These are phyloP conservation scores for Byssothecium circinans DNA, from an alignment of 2,329 filamentous ascomycete species.

Conservation along the genomic window DNA sequence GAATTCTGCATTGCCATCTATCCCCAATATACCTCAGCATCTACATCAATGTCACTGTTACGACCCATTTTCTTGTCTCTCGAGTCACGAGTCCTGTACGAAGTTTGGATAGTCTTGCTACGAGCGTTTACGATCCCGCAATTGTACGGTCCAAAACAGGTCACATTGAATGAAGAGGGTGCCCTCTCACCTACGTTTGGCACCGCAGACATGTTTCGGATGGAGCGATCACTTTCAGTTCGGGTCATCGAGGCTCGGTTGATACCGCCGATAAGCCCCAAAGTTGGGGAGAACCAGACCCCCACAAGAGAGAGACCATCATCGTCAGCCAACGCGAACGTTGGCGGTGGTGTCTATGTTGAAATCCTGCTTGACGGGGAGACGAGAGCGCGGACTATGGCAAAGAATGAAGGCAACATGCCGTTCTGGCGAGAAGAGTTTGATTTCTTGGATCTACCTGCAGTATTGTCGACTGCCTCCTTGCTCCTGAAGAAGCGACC, in stretches of 20 bases:
- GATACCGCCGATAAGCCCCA: conserved; percentile 42
- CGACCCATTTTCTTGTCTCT: conserved; percentile 88
- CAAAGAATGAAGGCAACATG: conserved; percentile 69
- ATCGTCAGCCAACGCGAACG: conserved; percentile 32
- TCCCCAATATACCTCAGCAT: conserved; percentile 80
- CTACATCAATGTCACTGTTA: conserved; percentile 72
- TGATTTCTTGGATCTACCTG: conserved; percentile 73
- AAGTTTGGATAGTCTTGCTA: conserved; percentile 94
- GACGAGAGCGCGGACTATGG: conserved; percentile 72
- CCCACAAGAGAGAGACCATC: conserved; percentile 33
- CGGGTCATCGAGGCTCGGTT: conserved; percentile 65
- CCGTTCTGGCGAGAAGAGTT: conserved; percentile 84
- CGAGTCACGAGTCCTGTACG: conserved; percentile 86
- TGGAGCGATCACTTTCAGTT: conserved; percentile 63
- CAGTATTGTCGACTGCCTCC: conserved; percentile 68
- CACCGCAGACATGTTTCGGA: conserved; percentile 64
- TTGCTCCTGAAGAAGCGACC: conserved; percentile 69
- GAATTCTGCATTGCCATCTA: conserved; percentile 96
- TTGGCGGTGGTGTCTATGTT: conserved; percentile 69
- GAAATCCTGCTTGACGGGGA: conserved; percentile 81
- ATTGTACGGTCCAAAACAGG: conserved; percentile 71
- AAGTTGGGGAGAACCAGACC: conserved; percentile 32
- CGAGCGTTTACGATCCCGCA: conserved; percentile 91
- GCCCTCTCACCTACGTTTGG: conserved; percentile 41
- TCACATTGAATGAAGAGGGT: conserved; percentile 45